Conservation (phyloP, 1,284 basidiomycete genomes). For the Irpex sp. region DNA sequence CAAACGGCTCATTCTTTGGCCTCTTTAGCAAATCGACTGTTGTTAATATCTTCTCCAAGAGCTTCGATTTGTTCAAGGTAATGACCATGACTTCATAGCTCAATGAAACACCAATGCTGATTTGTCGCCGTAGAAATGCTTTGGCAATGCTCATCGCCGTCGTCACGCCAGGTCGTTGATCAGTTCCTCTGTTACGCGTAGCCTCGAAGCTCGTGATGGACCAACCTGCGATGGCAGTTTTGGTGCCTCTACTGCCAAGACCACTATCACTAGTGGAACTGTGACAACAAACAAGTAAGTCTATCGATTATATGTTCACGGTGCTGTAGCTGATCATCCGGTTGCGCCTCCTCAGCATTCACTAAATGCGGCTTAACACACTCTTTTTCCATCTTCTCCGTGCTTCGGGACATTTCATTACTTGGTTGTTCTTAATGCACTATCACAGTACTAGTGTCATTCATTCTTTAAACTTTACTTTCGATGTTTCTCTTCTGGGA, state of each 20-base stretch:
- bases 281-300: neutral
- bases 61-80: constrained; percentile 5
- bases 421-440: neutral
- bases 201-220: neutral
- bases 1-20: constrained; percentile 16
- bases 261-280: neutral
- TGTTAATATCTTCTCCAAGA: constrained; percentile 1
- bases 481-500: neutral
- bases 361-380: neutral
- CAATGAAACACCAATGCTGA: neutral
- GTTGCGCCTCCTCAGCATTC: neutral
- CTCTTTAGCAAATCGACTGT: constrained; percentile 3
- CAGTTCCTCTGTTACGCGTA: neutral
- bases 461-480: neutral
- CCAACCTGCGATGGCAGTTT: neutral
- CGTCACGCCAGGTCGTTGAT: neutral
- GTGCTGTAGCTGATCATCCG: neutral
- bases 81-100: too few species aligned
- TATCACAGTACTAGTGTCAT: neutral
- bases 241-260: neutral
- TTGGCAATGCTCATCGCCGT: neutral
- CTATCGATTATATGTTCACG: neutral
- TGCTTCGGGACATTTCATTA: neutral
- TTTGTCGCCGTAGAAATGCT: neutral
- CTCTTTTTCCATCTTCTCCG: neutral